These are phyloP conservation scores for rapeseed (Brassica napus) DNA, from an alignment of 345 rosid species.

Conservation along the genomic window Da-Ae NC_063442.1:27140501-27141000, in stretches of 20 bases:
- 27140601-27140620: background rate
- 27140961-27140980: constrained; percentile 24
- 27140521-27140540: constrained; percentile 2
- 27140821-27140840: constrained; percentile 21
- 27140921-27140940: constrained; percentile 43
- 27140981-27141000: background rate
- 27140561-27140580: constrained; percentile 23
- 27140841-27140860: constrained; percentile 20
- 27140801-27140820: constrained; percentile 2
- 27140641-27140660: constrained; percentile 5
- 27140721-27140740: constrained; percentile 18
- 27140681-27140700: background rate
- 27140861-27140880: constrained; percentile 42
- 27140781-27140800: constrained; percentile 9
- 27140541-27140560: constrained; percentile 34
- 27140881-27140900: constrained; percentile 78
- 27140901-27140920: constrained; percentile 52
- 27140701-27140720: constrained; percentile 19
- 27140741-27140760: background rate
- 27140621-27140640: constrained; percentile 23
- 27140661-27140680: background rate
- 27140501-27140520: constrained; percentile 34
- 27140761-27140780: background rate
- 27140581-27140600: constrained; percentile 13
- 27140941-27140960: constrained; percentile 60